Evolutionary conservation across 1,284 basidiomycete genomes (phyloP), one percentile per base, ranked within the genome.

Genomic region (Schizopora paradoxa): DNA sequence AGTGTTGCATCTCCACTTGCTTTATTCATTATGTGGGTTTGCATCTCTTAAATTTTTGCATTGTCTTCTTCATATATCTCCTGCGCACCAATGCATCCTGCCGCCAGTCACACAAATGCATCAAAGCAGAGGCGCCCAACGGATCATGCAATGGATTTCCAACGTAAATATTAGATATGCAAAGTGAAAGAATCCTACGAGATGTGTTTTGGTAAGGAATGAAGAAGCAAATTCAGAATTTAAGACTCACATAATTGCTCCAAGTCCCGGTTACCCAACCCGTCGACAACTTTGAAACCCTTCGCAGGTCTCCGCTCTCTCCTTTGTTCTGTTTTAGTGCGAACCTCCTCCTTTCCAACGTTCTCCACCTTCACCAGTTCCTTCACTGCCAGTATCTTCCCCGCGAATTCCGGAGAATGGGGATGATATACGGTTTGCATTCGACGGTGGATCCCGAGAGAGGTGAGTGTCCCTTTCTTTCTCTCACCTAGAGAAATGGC

Each of bases 351-450:
- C 25, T 66, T 66, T 0, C 81, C 73, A 11, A 93, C 88, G 58
- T 91, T 92, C 59, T 86, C 76, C 44, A 92, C 90, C 57, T 84
- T 79, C n/a, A 93, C 75, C 27, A 93, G 68, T 68, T 93, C 90
- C 70, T 93, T 93, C 47, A 92, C 79, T 10, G 69, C 67, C 31
- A 93, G 70, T 41, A 93, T 88, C 61, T 87, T 88, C 19, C 90
- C 90, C 0, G 89, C 90, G 18, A 79, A 73, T 49, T 85, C 83
- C 0, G 82, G 78, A 0, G 73, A 72, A 53, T 90, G 85, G 5
- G 68, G 66, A 51, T 87, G 83, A 62, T 84, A 92, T 28, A 92
- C 88, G 0, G 84, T 90, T 58, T 90, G 86, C 65, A 86, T 74
- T 23, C 91, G 77, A 50, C 83, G 69, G 61, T 86, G 84, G 43